Evolutionary conservation across 495 filamentous ascomycete genomes (phyloP).

Genomic region (Neurospora sp.): DNA sequence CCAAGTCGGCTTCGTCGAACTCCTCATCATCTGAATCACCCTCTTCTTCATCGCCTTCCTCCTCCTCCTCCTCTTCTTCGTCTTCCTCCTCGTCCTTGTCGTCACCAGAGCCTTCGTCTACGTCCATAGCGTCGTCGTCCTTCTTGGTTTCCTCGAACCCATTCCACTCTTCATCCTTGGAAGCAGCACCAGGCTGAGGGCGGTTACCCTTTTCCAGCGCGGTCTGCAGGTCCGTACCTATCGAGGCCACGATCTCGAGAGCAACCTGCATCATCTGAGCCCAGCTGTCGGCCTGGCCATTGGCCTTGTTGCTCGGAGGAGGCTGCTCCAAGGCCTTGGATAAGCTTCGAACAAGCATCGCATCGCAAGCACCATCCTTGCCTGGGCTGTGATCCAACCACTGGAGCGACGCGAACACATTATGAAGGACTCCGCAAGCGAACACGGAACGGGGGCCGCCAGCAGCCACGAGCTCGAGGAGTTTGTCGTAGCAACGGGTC

Average conservation of each 20-base stretch:
- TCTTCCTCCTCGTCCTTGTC: conserved; percentile 26
- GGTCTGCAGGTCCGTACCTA: conserved; percentile 43
- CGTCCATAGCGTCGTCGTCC: conserved; percentile 21
- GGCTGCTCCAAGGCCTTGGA: conserved; percentile 25
- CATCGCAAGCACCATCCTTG: conserved; percentile 36
- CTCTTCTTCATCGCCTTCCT: conserved; percentile 23
- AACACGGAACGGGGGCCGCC: conserved; percentile 29
- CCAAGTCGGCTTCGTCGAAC: conserved; percentile 43
- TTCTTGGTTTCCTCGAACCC: conserved; percentile 23
- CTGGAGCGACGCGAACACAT: conserved; percentile 34
- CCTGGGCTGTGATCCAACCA: conserved; percentile 40
- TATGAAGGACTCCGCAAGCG: conserved; percentile 44
- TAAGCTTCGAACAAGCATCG: conserved; percentile 35
- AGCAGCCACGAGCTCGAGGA: conserved; percentile 24
- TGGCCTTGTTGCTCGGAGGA: conserved; percentile 12
- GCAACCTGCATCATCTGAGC: conserved; percentile 35
- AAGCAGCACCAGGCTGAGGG: conserved; percentile 4
- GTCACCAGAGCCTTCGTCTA: conserved; percentile 20
- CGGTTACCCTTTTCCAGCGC: conserved; percentile 30
- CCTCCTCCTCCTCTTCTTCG: conserved; percentile 22
- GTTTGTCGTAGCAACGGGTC: conserved; percentile 26
- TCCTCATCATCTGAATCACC: conserved; percentile 22
- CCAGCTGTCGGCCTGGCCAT: conserved; percentile 18
- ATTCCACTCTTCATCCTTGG: conserved; percentile 19
- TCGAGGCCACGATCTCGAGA: conserved; percentile 48